These are phyloP conservation scores for Pleurotus djamor DNA, from an alignment of 768 basidiomycete genomes.

Conservation along the genomic window DNA sequence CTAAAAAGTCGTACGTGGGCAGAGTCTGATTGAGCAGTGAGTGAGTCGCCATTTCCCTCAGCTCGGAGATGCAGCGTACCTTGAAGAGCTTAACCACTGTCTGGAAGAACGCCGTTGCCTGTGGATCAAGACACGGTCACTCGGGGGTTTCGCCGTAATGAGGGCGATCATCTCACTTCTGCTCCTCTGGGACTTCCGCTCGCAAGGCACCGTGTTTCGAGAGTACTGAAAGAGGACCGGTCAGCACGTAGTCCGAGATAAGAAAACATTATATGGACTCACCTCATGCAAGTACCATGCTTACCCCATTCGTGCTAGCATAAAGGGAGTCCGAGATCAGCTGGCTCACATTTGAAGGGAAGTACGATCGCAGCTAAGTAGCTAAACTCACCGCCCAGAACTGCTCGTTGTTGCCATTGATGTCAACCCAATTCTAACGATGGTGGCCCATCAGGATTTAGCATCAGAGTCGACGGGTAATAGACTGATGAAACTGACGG, in stretches of 20 bases:
- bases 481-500: conserved; percentile 25
- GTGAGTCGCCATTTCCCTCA: not conserved
- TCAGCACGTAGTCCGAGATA: not conserved
- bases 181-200: conserved; percentile 50
- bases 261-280: not conserved
- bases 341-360: conserved; percentile 6
- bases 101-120: conserved; percentile 67
- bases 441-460: conserved; percentile 33
- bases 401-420: conserved; percentile 53
- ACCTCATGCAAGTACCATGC: conserved; percentile 64
- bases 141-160: not conserved
- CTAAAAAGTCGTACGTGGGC: conserved; percentile 77
- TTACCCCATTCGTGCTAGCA: conserved; percentile 66
- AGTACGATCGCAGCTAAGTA: conserved; percentile 10
- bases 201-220: conserved; percentile 59
- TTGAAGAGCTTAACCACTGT: conserved; percentile 47
- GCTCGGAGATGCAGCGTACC: conserved; percentile 14
- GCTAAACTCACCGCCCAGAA: conserved; percentile 61
- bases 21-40: conserved; percentile 35
- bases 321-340: too few relatives aligned
- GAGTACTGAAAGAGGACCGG: conserved; percentile 40
- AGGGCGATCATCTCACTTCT: conserved; percentile 37
- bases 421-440: conserved; percentile 49
- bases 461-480: not conserved
- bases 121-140: conserved; percentile 18